Evolutionary conservation across 129 eudicot species (phyloP), one percentile per base, ranked within the genome.

Genomic region (Tagetes erecta): DNA sequence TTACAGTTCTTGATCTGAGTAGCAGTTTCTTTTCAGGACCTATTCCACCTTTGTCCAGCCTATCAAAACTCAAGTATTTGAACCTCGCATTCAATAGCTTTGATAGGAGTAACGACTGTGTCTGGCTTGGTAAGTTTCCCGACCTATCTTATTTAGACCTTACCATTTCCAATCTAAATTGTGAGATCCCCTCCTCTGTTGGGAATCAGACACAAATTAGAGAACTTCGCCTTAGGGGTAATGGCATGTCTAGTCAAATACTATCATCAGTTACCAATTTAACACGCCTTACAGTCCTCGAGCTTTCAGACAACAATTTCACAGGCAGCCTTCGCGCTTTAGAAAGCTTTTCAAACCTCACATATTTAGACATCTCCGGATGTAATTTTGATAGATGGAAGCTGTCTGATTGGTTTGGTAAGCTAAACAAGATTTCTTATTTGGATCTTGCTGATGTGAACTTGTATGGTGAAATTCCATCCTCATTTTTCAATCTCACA

Each of bases 181-280:
- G 76, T 58, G 76, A 72, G 44, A 57, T 72, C 49, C 66, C 68
- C 27, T 41, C 68, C 31, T 72, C 56, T 72, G 57, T 72, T 39
- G 76, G 68, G 57, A 72, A 72, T 41, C 76, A 72, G 41, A 56
- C 68, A 64, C 73, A 62, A 57, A 68, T 72, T 72, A 72, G 11
- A 59, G 12, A 34, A 20, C 10, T 75, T 37, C 5, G 39, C 72
- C 72, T 75, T 27, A 1, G 0, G 39, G 4, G 13, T 37, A 49
- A 64, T 66, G 35, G 14, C 72, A 75, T 75, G 64, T 2, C 52
- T 38, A 72, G 79, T 52, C 72, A 47, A 49, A 64, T 66, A 52
- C 73, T 65, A 33, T 52, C 73, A 3, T 76, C 66, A 41, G 3
- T 76, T 27, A 38, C 5, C 67, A 81, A 81, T 51, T 65, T 78